These are phyloP conservation scores for Usnea hakonensis DNA, from an alignment of 495 filamentous ascomycete genomes.

Conservation along the genomic window DNA sequence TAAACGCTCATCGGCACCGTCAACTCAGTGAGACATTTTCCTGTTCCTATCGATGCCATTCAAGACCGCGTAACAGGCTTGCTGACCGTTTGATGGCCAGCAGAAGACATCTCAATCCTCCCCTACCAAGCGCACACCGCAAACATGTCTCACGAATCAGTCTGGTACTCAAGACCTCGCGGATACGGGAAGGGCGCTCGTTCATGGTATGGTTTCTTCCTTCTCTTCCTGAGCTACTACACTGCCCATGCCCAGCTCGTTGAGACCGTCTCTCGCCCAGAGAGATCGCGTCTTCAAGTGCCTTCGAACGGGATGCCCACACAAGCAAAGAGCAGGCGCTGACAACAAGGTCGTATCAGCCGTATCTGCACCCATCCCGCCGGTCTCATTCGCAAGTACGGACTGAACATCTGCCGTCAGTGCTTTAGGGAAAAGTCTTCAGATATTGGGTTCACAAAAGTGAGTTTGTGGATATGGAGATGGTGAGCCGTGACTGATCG, in stretches of 20 bases:
- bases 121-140: slow-evolving; percentile 30
- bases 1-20: background rate
- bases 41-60: background rate
- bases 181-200: slow-evolving; percentile 93
- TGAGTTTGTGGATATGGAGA: slow-evolving; percentile 32
- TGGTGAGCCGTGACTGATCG: too few species aligned
- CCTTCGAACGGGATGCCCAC: background rate
- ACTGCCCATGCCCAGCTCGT: background rate
- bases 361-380: slow-evolving; percentile 82
- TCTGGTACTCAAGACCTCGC: slow-evolving; percentile 98
- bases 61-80: background rate
- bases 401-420: slow-evolving; percentile 97
- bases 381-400: slow-evolving; percentile 88
- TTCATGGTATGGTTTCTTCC: slow-evolving; percentile 56
- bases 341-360: slow-evolving; percentile 38
- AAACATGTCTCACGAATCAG: slow-evolving; percentile 97
- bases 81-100: background rate
- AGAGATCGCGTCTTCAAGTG: background rate
- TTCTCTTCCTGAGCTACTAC: background rate
- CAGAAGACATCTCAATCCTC: background rate
- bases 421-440: slow-evolving; percentile 96
- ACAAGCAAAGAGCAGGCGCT: background rate
- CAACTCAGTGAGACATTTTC: background rate
- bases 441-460: slow-evolving; percentile 98
- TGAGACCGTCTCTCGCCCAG: background rate